These are phyloP conservation scores for Talaromyces trachyspermus DNA, from an alignment of 495 filamentous ascomycete genomes.

Conservation along the genomic window DNA sequence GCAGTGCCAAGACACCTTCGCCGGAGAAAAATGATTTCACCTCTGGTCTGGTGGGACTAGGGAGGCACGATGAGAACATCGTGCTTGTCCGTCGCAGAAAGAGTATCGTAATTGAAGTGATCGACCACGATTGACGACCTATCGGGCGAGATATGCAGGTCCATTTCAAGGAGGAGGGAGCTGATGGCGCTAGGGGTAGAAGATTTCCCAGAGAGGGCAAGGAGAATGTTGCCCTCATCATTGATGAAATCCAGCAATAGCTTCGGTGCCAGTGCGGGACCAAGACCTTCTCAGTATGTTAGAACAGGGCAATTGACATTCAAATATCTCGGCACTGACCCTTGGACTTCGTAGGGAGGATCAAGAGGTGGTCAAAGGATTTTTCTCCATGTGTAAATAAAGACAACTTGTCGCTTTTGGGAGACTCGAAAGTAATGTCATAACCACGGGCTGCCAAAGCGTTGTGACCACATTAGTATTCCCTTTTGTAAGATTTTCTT, in stretches of 20 bases:
- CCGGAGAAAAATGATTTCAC: constrained; percentile 75
- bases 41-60: constrained; percentile 52
- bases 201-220: constrained; percentile 71
- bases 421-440: constrained; percentile 69
- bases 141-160: constrained; percentile 82
- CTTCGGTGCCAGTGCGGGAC: constrained; percentile 78
- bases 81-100: constrained; percentile 71
- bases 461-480: constrained; percentile 17
- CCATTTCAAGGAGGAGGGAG: constrained; percentile 83
- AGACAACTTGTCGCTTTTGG: constrained; percentile 73
- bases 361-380: constrained; percentile 81
- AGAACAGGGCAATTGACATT: not conserved
- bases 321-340: constrained; percentile 47
- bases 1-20: constrained; percentile 68
- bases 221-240: constrained; percentile 82
- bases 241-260: constrained; percentile 87
- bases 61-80: constrained; percentile 75
- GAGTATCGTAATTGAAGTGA: constrained; percentile 87
- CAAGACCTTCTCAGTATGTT: constrained; percentile 52
- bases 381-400: constrained; percentile 84
- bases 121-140: constrained; percentile 78
- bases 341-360: constrained; percentile 84
- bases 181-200: constrained; percentile 69
- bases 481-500: not conserved
- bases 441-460: constrained; percentile 66